Conservation (phyloP, 2,329 filamentous ascomycete species). For the Botrytis galanthina region DNA sequence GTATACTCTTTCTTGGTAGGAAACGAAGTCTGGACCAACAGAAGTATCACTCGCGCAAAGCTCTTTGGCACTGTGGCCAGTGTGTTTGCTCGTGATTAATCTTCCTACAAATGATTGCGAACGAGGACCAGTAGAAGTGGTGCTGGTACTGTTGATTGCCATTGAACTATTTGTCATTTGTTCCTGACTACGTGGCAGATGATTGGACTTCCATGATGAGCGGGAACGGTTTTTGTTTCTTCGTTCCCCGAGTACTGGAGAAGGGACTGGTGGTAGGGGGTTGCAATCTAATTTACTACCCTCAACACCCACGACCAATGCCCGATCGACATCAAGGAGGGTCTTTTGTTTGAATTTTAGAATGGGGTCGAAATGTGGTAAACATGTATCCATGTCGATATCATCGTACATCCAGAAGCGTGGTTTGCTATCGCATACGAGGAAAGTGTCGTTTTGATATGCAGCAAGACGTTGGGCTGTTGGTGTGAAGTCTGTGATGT, state of each 20-base stretch:
- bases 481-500: conserved; percentile 3
- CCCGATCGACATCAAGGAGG: neutral
- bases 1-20: neutral
- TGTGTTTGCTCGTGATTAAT: neutral
- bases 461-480: neutral
- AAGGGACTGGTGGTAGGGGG: neutral
- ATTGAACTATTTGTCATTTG: neutral
- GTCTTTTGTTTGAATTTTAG: neutral
- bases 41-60: neutral
- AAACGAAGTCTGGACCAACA: neutral
- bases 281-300: neutral
- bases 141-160: neutral
- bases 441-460: neutral
- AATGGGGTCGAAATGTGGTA: neutral
- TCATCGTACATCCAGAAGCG: neutral
- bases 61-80: neutral
- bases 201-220: neutral
- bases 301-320: neutral
- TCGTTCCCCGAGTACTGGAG: neutral
- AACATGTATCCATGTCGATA: neutral
- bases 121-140: neutral
- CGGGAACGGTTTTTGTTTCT: neutral
- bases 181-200: neutral
- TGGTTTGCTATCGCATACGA: neutral
- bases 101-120: neutral